A percentile compares a stretch with the other conserved stretches of the same genome.
These are phyloP conservation scores for Aspergillus udagawae DNA, from an alignment of 2,329 filamentous ascomycete species.

Conservation along the genomic window DNA sequence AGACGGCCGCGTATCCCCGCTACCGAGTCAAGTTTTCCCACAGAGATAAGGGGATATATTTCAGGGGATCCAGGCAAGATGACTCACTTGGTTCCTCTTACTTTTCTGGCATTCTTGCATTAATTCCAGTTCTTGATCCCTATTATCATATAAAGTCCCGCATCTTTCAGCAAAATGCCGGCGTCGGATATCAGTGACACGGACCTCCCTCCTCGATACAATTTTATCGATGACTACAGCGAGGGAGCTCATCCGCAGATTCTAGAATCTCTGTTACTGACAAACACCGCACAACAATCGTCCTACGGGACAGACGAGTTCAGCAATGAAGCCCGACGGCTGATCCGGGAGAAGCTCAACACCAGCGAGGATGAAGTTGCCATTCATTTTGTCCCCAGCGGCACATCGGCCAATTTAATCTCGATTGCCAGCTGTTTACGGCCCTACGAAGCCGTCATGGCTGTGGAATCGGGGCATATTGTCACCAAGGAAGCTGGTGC, in stretches of 20 bases:
- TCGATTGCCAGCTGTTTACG: slow-evolving; percentile 50
- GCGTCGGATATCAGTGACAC: slow-evolving; percentile 1
- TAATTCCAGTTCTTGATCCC: background rate
- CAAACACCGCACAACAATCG: slow-evolving; percentile 45
- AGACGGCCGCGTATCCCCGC: background rate
- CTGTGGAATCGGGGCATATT: slow-evolving; percentile 48
- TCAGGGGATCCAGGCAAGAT: background rate
- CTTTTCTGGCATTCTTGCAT: background rate
- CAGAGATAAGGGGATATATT: background rate
- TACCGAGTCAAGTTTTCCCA: background rate
- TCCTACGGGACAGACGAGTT: slow-evolving; percentile 49
- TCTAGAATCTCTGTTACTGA: slow-evolving; percentile 44
- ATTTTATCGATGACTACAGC: slow-evolving; percentile 51
- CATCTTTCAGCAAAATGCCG: background rate
- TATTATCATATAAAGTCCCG: background rate
- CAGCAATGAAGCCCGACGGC: slow-evolving; percentile 38
- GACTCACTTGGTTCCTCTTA: background rate
- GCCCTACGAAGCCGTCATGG: slow-evolving; percentile 51
- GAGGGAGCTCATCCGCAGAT: slow-evolving; percentile 51
- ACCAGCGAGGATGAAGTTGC: slow-evolving; percentile 38
- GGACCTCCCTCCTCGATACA: slow-evolving; percentile 34
- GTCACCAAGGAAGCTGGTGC: slow-evolving; percentile 50
- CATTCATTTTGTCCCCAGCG: slow-evolving; percentile 51
- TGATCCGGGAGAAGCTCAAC: slow-evolving; percentile 36
- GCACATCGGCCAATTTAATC: slow-evolving; percentile 51